Evolutionary conservation across 805 yeast genomes (phyloP).

Genomic region (Zygotorulaspora chibaensis): DNA sequence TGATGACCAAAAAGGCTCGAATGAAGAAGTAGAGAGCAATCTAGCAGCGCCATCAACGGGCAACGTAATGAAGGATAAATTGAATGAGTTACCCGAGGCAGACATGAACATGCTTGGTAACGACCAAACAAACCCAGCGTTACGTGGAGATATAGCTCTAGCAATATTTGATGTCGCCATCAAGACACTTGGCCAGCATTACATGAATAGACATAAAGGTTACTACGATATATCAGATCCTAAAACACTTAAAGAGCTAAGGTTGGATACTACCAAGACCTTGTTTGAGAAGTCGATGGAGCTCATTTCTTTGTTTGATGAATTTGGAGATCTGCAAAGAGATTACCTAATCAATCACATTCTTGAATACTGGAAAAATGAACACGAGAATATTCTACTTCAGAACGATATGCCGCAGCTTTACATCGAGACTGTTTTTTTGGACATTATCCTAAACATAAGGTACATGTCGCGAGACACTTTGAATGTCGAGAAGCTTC

Average conservation of each 20-base stretch:
- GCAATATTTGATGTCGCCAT: conserved; percentile 66
- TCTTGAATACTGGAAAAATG: conserved; percentile 46
- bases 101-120: conserved; percentile 81
- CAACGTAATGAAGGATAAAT: conserved; percentile 55
- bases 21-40: conserved; percentile 38
- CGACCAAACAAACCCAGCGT: conserved; percentile 77
- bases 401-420: conserved; percentile 29
- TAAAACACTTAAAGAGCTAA: conserved; percentile 34
- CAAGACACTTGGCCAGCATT: conserved; percentile 40
- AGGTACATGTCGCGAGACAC: conserved; percentile 45
- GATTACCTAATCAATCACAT: conserved; percentile 63
- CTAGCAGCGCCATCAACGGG: conserved; percentile 47
- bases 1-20: conserved; percentile 28
- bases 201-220: conserved; percentile 32
- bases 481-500: conserved; percentile 51
- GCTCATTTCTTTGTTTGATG: conserved; percentile 58
- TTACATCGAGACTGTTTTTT: conserved; percentile 39
- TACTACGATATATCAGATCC: conserved; percentile 31
- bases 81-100: conserved; percentile 78
- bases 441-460: conserved; percentile 64
- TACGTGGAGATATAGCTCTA: conserved; percentile 67
- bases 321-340: conserved; percentile 66
- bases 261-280: conserved; percentile 26
- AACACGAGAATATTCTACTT: conserved; percentile 36
- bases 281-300: conserved; percentile 42